These are phyloP conservation scores for Nicotiana tabacum DNA, from an alignment of 257 asterid genomes.

Conservation along the genomic window DNA sequence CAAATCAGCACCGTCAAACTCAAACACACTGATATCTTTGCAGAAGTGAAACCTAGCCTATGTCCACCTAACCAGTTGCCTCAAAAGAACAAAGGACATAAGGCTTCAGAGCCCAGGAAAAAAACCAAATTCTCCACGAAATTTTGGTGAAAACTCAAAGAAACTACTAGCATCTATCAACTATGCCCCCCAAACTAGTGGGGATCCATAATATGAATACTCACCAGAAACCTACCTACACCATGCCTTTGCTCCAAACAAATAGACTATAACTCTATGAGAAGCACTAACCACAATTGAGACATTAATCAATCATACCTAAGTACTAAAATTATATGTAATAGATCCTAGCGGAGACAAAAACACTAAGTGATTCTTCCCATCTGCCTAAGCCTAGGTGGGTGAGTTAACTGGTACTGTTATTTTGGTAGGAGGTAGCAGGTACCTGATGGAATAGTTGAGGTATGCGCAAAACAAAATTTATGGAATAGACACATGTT, in stretches of 20 bases:
- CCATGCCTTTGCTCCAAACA: background rate
- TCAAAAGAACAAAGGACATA: background rate
- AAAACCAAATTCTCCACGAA: background rate
- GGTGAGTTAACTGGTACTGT: no score
- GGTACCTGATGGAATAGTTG: no score
- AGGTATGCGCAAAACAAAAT: no score
- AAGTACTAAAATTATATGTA: background rate
- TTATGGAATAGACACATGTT: background rate
- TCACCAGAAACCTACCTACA: background rate
- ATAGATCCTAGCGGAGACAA: background rate
- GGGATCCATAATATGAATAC: background rate
- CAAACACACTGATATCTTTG: background rate
- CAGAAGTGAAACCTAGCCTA: background rate
- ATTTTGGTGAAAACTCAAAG: background rate
- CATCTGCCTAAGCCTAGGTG: no score
- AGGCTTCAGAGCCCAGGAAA: background rate
- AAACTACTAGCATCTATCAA: background rate
- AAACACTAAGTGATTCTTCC: no score
- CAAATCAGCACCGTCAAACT: background rate
- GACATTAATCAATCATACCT: background rate
- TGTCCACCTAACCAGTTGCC: background rate
- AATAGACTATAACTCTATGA: background rate
- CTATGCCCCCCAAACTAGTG: background rate
- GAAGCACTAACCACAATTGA: background rate
- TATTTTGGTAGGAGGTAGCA: no score